Evolutionary conservation across 1,139 yeast species (phyloP).

Genomic region (Yueomyces sp.): DNA sequence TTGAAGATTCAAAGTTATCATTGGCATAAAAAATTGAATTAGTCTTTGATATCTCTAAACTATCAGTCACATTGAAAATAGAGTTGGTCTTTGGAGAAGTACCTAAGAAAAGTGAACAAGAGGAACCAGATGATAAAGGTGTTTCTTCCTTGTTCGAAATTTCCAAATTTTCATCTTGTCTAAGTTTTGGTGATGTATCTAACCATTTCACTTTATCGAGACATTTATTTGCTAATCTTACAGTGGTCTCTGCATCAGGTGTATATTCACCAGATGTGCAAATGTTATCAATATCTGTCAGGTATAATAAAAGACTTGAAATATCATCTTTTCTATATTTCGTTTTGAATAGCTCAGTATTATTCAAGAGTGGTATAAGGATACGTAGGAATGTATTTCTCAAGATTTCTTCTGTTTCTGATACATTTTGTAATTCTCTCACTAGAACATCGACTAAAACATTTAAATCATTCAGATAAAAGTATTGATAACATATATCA

Average conservation of each 20-base stretch:
- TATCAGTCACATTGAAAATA: not conserved
- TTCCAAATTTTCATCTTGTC: slow-evolving; percentile 3
- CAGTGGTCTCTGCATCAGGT: slow-evolving; percentile 30
- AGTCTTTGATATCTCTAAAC: not conserved
- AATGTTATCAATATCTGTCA: slow-evolving; percentile 26
- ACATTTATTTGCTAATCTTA: slow-evolving; percentile 52
- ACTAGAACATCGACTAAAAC: slow-evolving; percentile 79
- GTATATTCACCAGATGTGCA: slow-evolving; percentile 14
- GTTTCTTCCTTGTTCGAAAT: slow-evolving; percentile 5
- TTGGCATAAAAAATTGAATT: slow-evolving; percentile 5
- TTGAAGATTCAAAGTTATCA: slow-evolving; percentile 17
- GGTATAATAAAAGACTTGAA: slow-evolving; percentile 35
- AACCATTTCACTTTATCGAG: slow-evolving; percentile 44
- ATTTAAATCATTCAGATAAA: slow-evolving; percentile 74
- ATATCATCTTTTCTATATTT: slow-evolving; percentile 51
- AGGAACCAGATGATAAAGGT: slow-evolving; percentile 1
- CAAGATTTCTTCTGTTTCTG: slow-evolving; percentile 48
- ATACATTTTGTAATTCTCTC: slow-evolving; percentile 61
- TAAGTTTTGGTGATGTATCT: slow-evolving; percentile 8
- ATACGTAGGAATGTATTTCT: slow-evolving; percentile 71
- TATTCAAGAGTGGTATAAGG: slow-evolving; percentile 53
- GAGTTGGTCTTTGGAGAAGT: not conserved
- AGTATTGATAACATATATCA: slow-evolving; percentile 43
- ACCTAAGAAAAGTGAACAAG: not conserved
- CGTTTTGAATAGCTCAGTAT: slow-evolving; percentile 47